Evolutionary conservation across 192 early-diverging fungal genomes (phyloP).

Genomic region (Spizellomyces sp.): DNA sequence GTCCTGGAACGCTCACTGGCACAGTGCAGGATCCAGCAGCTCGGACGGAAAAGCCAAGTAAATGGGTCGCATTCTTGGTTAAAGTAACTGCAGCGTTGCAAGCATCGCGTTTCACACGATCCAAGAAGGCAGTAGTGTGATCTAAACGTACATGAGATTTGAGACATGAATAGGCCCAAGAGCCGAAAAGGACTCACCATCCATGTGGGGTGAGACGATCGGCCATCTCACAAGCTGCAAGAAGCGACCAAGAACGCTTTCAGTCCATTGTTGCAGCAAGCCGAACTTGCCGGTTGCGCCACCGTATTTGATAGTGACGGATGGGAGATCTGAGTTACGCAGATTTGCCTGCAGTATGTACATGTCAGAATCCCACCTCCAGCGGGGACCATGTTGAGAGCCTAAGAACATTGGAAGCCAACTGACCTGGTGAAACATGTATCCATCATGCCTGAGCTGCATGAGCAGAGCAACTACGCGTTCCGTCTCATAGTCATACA

Average conservation of each 20-base stretch:
- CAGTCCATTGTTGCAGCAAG: constrained; percentile 36
- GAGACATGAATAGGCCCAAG: background rate
- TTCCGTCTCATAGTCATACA: constrained; percentile 32
- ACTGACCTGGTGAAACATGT: constrained; percentile 41
- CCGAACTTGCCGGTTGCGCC: constrained; percentile 24
- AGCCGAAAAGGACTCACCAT: constrained; percentile 1
- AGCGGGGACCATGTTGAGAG: no score
- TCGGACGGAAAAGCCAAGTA: background rate
- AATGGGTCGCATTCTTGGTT: constrained; percentile 15
- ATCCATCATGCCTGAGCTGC: constrained; percentile 35
- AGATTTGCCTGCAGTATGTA: constrained; percentile 28
- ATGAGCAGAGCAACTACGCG: constrained; percentile 33
- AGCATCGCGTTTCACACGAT: constrained; percentile 3
- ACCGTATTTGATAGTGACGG: constrained; percentile 27
- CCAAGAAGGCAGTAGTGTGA: constrained; percentile 4
- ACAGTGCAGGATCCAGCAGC: background rate
- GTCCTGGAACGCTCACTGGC: constrained; percentile 15
- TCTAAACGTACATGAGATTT: background rate
- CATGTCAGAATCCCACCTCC: background rate
- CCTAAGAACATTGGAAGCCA: background rate
- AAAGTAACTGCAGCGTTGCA: background rate
- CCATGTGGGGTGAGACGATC: constrained; percentile 16
- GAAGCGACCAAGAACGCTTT: constrained; percentile 18
- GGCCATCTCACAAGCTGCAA: constrained; percentile 28
- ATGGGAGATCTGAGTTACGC: constrained; percentile 24